Evolutionary conservation across 2,329 filamentous ascomycete species (phyloP).

Genomic region (Beauveria caledonica): DNA sequence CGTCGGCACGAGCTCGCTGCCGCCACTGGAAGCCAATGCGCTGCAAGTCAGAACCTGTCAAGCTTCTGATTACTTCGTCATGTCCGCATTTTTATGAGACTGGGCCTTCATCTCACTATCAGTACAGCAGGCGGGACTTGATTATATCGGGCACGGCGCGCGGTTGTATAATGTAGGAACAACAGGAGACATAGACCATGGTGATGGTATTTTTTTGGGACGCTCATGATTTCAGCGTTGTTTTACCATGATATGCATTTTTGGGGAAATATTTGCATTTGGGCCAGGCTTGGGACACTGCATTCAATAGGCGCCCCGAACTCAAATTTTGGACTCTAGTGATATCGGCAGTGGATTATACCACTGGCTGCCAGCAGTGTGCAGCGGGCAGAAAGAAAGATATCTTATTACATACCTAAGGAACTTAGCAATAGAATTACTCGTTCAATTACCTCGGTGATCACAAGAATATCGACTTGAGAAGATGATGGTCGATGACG

Average conservation of each 20-base stretch:
- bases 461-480: not conserved
- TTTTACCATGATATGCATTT: conserved; percentile 3
- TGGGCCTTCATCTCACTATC: not conserved
- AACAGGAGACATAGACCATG: not conserved
- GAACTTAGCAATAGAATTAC: not conserved
- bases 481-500: not conserved
- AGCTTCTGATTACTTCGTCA: conserved; percentile 23
- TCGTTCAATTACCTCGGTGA: not conserved
- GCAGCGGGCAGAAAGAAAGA: not conserved
- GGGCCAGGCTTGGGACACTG: not conserved
- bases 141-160: not conserved
- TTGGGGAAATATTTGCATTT: conserved; percentile 1
- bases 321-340: not conserved
- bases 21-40: not conserved
- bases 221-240: conserved; percentile 9
- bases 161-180: conserved; percentile 4
- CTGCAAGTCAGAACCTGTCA: not conserved
- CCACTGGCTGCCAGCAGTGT: not conserved
- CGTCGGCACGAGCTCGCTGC: conserved; percentile 14
- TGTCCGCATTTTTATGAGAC: not conserved
- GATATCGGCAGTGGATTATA: conserved; percentile 2
- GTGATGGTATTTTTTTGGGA: not conserved
- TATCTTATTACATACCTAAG: not conserved
- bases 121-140: not conserved
- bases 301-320: not conserved